Base-by-base conservation (phyloP, 176 grass and related monocot genomes). In the Aegilops tauschii region DNA sequence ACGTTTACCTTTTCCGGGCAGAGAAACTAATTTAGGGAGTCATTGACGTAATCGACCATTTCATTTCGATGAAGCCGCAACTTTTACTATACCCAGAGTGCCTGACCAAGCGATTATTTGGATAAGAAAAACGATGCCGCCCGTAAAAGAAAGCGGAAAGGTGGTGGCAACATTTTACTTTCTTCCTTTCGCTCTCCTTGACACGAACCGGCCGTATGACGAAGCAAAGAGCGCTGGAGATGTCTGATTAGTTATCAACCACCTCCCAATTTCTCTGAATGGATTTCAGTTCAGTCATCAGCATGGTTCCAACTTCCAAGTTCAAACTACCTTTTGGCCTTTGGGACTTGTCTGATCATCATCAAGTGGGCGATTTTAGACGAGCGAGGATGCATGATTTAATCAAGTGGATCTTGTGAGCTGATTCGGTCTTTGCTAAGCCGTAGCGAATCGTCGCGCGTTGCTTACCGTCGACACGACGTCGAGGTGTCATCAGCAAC, bases 341-440 rank as follows among this genome's bases (percentile, higher is more conserved):
- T 39, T 69, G 30, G 14, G 49, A 79, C 76, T 67, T 34, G 12
- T 8, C 17, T 21, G 32, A 31, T 78, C 76, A 30, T 70, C 76
- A 66, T 84, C 56, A 18, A 35, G 61, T 81, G 61, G 61, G 47
- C 10, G 75, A 85, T 59, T 82, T 76, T 35, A 17, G 71, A 82
- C 76, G 35, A 79, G 69, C 76, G 34, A 79, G 69, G 77, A 21
- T 2, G 21, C 17, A 23, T 32, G 27, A 31, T 81, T 49, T 18
- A 69, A 77, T 44, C 71, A 35, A 83, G 61, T 31, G 16, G 63
- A 6, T 28, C 18, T n/a, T 78, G 32, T 63, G 25, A 23, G 37
- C 81, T 37, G 83, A 82, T 90, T 67, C 49, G 88, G 70, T 86
- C 83, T 16, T 35, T 29, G 5, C 12, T 4, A 21, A 36, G 76